These are phyloP conservation scores for Bipolaris victoriae DNA, from an alignment of 2,329 filamentous ascomycete genomes.

Conservation along the genomic window DNA sequence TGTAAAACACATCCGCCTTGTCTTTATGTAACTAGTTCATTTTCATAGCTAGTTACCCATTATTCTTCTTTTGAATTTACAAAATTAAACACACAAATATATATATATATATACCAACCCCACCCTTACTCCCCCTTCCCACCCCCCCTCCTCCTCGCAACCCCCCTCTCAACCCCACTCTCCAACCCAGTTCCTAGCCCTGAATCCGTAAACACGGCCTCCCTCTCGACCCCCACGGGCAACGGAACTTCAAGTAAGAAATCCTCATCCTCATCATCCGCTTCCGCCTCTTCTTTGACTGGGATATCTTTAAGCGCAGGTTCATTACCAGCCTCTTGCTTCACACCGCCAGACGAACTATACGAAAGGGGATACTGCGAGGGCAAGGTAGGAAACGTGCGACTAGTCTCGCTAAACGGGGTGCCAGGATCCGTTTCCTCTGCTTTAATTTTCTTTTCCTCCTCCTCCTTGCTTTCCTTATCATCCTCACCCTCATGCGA, in stretches of 20 bases:
- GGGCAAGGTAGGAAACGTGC: slow-evolving; percentile 57
- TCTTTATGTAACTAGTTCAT: no score
- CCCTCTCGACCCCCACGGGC: slow-evolving; percentile 13
- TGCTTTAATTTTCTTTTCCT: slow-evolving; percentile 17
- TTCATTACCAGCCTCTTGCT: neutral
- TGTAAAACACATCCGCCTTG: neutral
- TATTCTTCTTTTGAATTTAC: no score
- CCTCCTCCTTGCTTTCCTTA: neutral
- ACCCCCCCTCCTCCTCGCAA: slow-evolving; percentile 17
- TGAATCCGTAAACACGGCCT: slow-evolving; percentile 45
- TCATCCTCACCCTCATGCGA: neutral
- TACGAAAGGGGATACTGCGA: slow-evolving; percentile 53
- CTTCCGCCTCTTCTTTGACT: slow-evolving; percentile 43
- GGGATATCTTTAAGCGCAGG: slow-evolving; percentile 31
- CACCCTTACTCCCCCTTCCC: neutral
- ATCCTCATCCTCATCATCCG: slow-evolving; percentile 54
- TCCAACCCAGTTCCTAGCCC: slow-evolving; percentile 59
- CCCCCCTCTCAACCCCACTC: slow-evolving; percentile 24
- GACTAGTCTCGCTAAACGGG: slow-evolving; percentile 54
- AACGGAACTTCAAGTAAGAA: slow-evolving; percentile 49
- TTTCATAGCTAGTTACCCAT: no score
- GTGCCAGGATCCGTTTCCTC: slow-evolving; percentile 26
- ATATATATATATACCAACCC: neutral
- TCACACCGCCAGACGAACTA: slow-evolving; percentile 19
- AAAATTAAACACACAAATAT: no score